Evolutionary conservation across 2,329 filamentous ascomycete genomes (phyloP).

Genomic region (Simplicillium sp.): DNA sequence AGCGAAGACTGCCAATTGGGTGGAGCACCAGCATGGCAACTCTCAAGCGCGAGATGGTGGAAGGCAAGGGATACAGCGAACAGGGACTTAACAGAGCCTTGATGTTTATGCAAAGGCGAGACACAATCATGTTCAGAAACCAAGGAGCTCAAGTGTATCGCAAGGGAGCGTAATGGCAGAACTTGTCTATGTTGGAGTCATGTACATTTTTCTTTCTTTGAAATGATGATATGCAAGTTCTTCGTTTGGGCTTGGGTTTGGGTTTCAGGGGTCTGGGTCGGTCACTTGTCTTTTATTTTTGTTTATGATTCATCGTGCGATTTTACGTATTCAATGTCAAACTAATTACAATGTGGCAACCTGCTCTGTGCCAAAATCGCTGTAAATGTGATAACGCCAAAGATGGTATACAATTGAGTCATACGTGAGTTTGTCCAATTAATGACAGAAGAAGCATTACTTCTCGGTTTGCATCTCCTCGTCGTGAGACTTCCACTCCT

Average conservation of each 20-base stretch:
- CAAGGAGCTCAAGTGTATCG: slow-evolving; percentile 68
- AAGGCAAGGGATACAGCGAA: slow-evolving; percentile 83
- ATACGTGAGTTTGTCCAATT: too few relatives aligned
- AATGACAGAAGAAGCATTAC: too few relatives aligned
- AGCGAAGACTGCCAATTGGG: slow-evolving; percentile 80
- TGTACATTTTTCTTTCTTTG: not conserved
- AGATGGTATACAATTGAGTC: too few relatives aligned
- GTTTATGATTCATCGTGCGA: not conserved
- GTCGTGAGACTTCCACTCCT: slow-evolving; percentile 30
- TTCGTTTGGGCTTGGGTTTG: not conserved
- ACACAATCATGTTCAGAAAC: slow-evolving; percentile 75
- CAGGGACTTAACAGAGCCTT: slow-evolving; percentile 76
- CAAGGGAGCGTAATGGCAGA: slow-evolving; percentile 48
- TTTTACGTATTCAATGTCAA: not conserved
- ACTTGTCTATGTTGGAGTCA: not conserved
- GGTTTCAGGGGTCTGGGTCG: not conserved
- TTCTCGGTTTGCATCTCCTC: slow-evolving; percentile 2
- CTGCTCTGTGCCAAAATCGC: too few relatives aligned
- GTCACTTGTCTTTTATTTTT: not conserved
- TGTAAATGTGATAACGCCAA: too few relatives aligned
- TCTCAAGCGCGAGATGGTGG: slow-evolving; percentile 81
- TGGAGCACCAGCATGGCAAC: slow-evolving; percentile 90
- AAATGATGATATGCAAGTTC: slow-evolving; percentile 1
- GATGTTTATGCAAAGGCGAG: slow-evolving; percentile 76
- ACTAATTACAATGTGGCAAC: not conserved